These are phyloP conservation scores for Arthromyces matolae DNA, from an alignment of 768 basidiomycete species.

Conservation along the genomic window DNA sequence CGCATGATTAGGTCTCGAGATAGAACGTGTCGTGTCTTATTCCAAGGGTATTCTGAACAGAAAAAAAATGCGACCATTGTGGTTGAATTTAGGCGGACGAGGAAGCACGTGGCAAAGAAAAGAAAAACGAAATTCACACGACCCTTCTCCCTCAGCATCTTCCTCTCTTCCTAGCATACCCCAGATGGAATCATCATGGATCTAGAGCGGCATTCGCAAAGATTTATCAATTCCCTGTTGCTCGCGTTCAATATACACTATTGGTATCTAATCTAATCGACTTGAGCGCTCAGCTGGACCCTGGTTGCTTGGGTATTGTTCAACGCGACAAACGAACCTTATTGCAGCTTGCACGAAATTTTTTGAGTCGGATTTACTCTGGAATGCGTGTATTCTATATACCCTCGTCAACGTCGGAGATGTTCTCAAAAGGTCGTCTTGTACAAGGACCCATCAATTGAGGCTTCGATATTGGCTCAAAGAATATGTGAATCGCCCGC, in stretches of 20 bases:
- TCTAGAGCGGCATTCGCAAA: neutral
- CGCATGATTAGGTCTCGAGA: too few species aligned
- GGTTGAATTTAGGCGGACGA: neutral
- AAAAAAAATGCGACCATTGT: too few species aligned
- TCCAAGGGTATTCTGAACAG: too few species aligned
- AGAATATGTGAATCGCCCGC: slow-evolving; percentile 16
- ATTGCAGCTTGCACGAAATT: too few species aligned
- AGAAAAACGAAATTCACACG: neutral
- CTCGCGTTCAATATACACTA: neutral
- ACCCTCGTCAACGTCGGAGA: neutral
- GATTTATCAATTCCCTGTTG: neutral
- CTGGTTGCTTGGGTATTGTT: too few species aligned
- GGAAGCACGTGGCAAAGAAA: neutral
- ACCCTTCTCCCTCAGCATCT: neutral
- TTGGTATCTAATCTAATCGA: neutral
- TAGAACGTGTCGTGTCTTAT: too few species aligned
- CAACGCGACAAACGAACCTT: too few species aligned
- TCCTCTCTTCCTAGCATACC: neutral
- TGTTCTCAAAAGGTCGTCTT: neutral
- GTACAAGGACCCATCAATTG: neutral
- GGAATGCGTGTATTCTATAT: neutral
- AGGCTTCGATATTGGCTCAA: slow-evolving; percentile 18
- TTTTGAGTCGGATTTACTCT: too few species aligned
- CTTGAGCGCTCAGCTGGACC: neutral
- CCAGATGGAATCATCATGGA: too few species aligned